Evolutionary conservation across 192 early-diverging fungal species (phyloP).

Genomic region (Entomortierella lignicola): DNA sequence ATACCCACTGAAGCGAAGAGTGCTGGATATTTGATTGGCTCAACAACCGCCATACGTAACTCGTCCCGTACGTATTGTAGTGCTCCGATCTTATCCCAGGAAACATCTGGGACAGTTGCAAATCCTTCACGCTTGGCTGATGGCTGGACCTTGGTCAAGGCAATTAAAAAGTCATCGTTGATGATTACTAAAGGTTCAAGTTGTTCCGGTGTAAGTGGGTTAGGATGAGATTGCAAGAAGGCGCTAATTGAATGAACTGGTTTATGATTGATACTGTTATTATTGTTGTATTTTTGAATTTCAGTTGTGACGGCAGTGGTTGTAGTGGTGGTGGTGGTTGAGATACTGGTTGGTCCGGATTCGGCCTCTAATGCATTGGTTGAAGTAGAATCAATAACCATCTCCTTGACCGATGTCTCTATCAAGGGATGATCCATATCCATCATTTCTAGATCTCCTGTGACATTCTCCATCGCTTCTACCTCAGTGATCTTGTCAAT

Average conservation of each 20-base stretch:
- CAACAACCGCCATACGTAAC: slow-evolving; percentile 94
- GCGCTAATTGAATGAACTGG: slow-evolving; percentile 74
- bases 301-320: slow-evolving; percentile 27
- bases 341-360: not conserved
- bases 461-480: slow-evolving; percentile 14
- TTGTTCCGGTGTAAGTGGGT: slow-evolving; percentile 82
- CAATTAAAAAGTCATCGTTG: slow-evolving; percentile 86
- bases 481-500: slow-evolving; percentile 42
- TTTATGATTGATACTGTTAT: slow-evolving; percentile 35
- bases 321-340: slow-evolving; percentile 1
- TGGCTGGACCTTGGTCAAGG: slow-evolving; percentile 92
- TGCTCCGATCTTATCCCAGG: slow-evolving; percentile 98
- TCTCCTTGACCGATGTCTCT: slow-evolving; percentile 4
- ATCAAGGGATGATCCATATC: slow-evolving; percentile 27
- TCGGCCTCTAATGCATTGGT: slow-evolving; percentile 5
- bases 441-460: slow-evolving; percentile 56
- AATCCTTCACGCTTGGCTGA: slow-evolving; percentile 98
- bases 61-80: slow-evolving; percentile 87
- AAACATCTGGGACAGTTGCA: slow-evolving; percentile 95
- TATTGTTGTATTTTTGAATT: not conserved
- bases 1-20: slow-evolving; percentile 91
- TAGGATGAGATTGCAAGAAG: slow-evolving; percentile 77
- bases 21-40: slow-evolving; percentile 93
- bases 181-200: slow-evolving; percentile 86
- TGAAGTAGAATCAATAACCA: slow-evolving; percentile 7